Evolutionary conservation across 1,139 yeast genomes (phyloP).

Genomic region (Scheffersomyces titani): DNA sequence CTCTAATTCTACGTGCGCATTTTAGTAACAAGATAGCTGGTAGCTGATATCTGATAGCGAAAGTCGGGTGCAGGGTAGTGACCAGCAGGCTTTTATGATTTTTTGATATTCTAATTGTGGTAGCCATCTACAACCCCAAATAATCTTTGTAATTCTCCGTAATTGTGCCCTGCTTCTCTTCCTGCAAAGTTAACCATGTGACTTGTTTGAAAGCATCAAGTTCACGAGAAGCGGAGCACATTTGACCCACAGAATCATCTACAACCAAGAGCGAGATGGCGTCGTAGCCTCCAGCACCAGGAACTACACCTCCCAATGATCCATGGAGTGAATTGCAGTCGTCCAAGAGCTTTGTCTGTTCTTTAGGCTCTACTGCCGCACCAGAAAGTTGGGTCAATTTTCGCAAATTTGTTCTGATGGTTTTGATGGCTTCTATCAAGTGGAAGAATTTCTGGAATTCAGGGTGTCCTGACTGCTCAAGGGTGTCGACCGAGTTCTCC

Average conservation of each 20-base stretch:
- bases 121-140: constrained; percentile 16
- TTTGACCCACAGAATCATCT: constrained; percentile 40
- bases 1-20: not conserved
- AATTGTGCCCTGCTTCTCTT: constrained; percentile 56
- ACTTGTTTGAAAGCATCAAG: constrained; percentile 42
- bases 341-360: constrained; percentile 75
- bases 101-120: not conserved
- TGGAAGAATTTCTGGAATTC: constrained; percentile 15
- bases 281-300: constrained; percentile 98
- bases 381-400: constrained; percentile 63
- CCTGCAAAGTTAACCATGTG: constrained; percentile 64
- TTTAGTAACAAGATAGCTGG: not conserved
- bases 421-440: constrained; percentile 38
- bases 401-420: constrained; percentile 58
- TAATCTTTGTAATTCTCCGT: constrained; percentile 36
- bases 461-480: constrained; percentile 1
- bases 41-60: not conserved
- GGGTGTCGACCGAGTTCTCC: constrained; percentile 15
- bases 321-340: constrained; percentile 60
- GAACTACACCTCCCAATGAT: constrained; percentile 91
- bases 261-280: constrained; percentile 77
- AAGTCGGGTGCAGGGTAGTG: not conserved
- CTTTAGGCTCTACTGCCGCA: constrained; percentile 85
- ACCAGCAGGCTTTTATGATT: not conserved
- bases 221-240: constrained; percentile 33